phyloP scores from a whole-genome alignment of 768 basidiomycete genomes.

The Tylopilus cervinicoccineus region DNA sequence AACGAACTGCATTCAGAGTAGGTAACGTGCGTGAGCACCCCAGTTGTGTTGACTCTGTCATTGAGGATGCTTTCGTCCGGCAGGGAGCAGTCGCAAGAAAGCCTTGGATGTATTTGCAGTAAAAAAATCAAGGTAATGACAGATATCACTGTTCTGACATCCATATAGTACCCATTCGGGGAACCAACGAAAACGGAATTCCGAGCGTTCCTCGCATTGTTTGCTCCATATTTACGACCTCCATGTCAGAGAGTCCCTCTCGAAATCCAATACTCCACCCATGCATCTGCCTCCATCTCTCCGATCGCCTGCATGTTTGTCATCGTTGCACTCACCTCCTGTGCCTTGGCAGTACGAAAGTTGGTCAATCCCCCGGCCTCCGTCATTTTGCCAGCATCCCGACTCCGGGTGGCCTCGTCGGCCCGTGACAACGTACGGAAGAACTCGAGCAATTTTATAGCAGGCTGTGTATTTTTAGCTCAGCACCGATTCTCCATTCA shows the following conservation, averaged over 20 bases:
- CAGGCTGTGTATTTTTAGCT: conserved; percentile 22
- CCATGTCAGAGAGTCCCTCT: conserved; percentile 17
- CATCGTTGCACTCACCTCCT: conserved; percentile 20
- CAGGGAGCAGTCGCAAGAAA: too few species aligned
- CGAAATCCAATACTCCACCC: conserved; percentile 25
- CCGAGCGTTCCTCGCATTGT: too few species aligned
- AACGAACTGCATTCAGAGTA: too few species aligned
- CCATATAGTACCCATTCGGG: too few species aligned
- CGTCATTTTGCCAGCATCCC: not conserved
- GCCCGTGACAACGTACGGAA: conserved; percentile 23
- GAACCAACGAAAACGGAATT: too few species aligned
- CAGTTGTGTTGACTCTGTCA: too few species aligned
- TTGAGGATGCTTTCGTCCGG: too few species aligned
- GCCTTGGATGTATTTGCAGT: too few species aligned
- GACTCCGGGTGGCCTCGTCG: conserved; percentile 7
- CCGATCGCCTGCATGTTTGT: conserved; percentile 25
- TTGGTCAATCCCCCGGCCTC: conserved; percentile 22
- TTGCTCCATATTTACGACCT: too few species aligned
- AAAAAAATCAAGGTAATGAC: too few species aligned
- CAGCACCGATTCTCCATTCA: not conserved
- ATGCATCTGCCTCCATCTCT: conserved; percentile 19
- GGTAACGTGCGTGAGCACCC: too few species aligned
- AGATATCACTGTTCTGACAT: too few species aligned
- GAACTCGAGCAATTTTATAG: conserved; percentile 33
- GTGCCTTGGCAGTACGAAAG: conserved; percentile 15